Conservation (phyloP, 495 filamentous ascomycete species). For the Cercophora scortea region DNA sequence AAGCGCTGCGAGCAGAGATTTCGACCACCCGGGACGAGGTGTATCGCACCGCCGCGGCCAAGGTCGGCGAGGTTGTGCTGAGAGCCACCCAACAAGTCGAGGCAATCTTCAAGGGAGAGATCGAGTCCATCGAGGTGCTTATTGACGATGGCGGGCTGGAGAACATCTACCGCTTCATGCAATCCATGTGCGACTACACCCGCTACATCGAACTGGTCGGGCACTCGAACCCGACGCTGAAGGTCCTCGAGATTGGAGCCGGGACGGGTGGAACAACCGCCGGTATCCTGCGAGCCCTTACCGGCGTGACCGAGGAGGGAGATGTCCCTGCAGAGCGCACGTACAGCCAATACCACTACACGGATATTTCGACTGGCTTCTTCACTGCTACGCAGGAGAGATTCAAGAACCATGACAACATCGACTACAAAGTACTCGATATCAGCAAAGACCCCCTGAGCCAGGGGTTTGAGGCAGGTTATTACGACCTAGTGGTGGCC, state of each 20-base stretch:
- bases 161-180: neutral
- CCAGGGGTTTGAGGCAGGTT: constrained; percentile 33
- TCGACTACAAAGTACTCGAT: constrained; percentile 38
- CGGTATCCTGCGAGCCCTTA: neutral
- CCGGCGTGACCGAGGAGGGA: neutral
- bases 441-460: constrained; percentile 28
- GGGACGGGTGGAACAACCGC: neutral
- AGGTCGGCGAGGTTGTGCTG: neutral
- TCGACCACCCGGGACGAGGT: neutral
- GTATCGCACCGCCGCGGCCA: neutral
- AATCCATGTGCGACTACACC: neutral
- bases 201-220: neutral
- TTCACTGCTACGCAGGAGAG: neutral
- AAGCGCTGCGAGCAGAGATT: neutral
- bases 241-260: neutral
- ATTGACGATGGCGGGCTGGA: neutral
- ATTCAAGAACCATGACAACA: neutral
- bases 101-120: neutral
- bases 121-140: neutral
- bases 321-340: neutral
- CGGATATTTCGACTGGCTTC: neutral
- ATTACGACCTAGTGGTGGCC: constrained; percentile 45
- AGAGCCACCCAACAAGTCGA: neutral
- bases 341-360: neutral
- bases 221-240: neutral